Percentiles rank a stretch among this genome's conserved stretches.
phyloP scores from a whole-genome alignment of 192 early-diverging fungal genomes.

The Podila minutissima region DNA sequence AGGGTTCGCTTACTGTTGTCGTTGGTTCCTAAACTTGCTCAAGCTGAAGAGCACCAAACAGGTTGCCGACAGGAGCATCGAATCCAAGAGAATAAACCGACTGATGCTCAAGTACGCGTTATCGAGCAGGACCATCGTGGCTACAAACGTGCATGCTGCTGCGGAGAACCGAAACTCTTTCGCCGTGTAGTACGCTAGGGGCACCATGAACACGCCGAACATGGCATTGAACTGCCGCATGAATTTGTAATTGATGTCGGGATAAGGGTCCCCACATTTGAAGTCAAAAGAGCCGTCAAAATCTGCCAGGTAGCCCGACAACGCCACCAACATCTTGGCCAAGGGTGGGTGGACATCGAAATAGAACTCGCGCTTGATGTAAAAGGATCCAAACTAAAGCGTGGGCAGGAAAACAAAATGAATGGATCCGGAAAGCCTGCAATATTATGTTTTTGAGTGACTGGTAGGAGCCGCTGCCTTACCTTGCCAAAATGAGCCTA shows the following conservation, averaged over 20 bases:
- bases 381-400: conserved; percentile 88
- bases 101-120: conserved; percentile 78
- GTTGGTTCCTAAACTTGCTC: conserved; percentile 76
- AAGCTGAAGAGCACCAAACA: conserved; percentile 68
- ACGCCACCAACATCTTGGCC: conserved; percentile 92
- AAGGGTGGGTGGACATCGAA: conserved; percentile 98
- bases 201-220: conserved; percentile 87
- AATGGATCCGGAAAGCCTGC: conserved; percentile 61
- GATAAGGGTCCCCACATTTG: conserved; percentile 75
- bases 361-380: conserved; percentile 90
- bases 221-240: conserved; percentile 90
- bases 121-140: conserved; percentile 80
- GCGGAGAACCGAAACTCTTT: conserved; percentile 72
- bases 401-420: not conserved
- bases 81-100: conserved; percentile 92
- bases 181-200: conserved; percentile 88
- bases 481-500: conserved; percentile 33
- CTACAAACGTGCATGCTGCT: conserved; percentile 71
- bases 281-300: conserved; percentile 90
- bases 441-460: not conserved
- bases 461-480: not conserved
- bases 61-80: conserved; percentile 94
- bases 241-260: conserved; percentile 83
- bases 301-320: conserved; percentile 81
- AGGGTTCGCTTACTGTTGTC: conserved; percentile 45